Base-by-base conservation (phyloP, 148 eudicot species). In the Fagopyrum homotropicum region DNA sequence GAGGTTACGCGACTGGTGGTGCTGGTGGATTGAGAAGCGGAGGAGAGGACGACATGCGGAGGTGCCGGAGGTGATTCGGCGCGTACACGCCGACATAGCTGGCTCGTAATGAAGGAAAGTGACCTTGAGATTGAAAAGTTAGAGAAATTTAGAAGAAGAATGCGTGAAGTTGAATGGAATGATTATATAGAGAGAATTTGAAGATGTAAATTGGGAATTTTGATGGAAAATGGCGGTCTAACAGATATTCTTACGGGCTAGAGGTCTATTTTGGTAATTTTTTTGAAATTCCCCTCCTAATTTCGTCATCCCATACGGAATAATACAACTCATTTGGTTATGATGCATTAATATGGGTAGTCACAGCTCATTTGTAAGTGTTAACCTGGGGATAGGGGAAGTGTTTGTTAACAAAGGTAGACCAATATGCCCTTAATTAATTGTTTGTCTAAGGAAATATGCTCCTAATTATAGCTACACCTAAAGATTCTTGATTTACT, bases 51-150 rank as follows among this genome's bases (percentile, higher is more conserved):
- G 61, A 44, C 72, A 44, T 22, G 71, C 56, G 30, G 75, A n/a
- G 40, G 60, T 26, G 52, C 75, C 74, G 60, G 78, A 15, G 46
- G 76, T 69, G 60, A 76, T 30, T 74, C 80, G 75, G 50, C 61
- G 75, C 51, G 44, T 50, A 56, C 69, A 77, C 57, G 75, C 69
- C 77, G 81, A 73, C 85, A 82, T 82, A 71, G 79, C 59, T 61
- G 46, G 60, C 17, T 66, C 71, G 15, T 2, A 3, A 2, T 9
- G 15, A 59, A 22, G 6, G 66, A 9, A 9, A 2, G 45, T 63
- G n/a, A 63, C 45, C 15, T 15, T 45, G 47, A 35, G 40, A 66
- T 5, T 40, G 71, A 5, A 66, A 66, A 66, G 40, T 40, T 9
- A 19, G 47, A 40, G 71, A 40, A 63, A 63, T 63, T 63, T 9